These are phyloP conservation scores for Talaromyces sp. DNA, from an alignment of 2,329 filamentous ascomycete genomes.

Conservation along the genomic window DNA sequence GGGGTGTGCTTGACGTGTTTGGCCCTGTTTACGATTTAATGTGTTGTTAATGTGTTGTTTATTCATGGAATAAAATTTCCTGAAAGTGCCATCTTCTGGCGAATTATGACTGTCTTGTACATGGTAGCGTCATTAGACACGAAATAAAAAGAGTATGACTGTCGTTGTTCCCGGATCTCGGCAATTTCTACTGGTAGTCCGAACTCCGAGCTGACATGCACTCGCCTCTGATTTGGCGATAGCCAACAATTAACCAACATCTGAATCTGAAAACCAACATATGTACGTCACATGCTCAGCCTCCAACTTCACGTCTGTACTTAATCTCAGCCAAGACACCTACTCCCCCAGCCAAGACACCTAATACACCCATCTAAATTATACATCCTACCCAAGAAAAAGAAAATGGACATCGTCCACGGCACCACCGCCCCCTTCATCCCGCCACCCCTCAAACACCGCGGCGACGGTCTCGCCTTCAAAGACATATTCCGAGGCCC, in stretches of 20 bases:
- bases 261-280: too few relatives aligned
- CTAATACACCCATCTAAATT: not conserved
- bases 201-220: too few relatives aligned
- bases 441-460: conserved; percentile 13
- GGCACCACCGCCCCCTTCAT: conserved; percentile 13
- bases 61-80: not conserved
- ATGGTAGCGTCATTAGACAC: not conserved
- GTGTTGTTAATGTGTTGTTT: not conserved
- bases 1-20: too few relatives aligned
- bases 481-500: conserved; percentile 12
- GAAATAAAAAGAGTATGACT: not conserved
- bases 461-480: conserved; percentile 14
- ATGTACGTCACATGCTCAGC: too few relatives aligned
- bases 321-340: not conserved
- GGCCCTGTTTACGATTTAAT: not conserved
- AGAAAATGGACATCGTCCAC: conserved; percentile 14
- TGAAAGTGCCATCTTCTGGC: not conserved
- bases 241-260: too few relatives aligned
- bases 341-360: not conserved
- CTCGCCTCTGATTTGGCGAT: too few relatives aligned
- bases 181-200: too few relatives aligned
- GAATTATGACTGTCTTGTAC: not conserved
- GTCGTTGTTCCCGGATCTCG: too few relatives aligned
- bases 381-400: too few relatives aligned
- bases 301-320: too few relatives aligned